Evolutionary conservation across 2,329 filamentous ascomycete species (phyloP), one percentile per base, ranked within the genome.

Genomic region (Xylaria multiplex): DNA sequence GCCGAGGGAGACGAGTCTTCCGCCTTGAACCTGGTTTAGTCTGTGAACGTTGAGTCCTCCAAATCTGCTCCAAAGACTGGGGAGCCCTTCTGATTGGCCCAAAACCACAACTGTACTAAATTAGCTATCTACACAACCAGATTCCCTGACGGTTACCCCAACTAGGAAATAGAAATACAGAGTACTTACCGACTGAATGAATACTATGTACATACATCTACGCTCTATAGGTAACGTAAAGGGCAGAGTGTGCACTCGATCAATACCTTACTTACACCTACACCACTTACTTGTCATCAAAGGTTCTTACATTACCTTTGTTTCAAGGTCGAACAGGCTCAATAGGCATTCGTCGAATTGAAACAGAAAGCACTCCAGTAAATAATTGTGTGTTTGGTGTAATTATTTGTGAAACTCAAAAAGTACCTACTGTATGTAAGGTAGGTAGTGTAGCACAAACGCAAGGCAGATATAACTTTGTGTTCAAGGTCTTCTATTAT

Each of bases 1-100:
- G 50, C 60, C 56, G 60, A 58, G 55, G 27, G 43, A 58, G 42
- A 48, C 43, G 42, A 59, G 59, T 48, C 57, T 59, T 48, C 55
- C 59, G 35, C 43, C 50, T 57, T 66, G 40, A 63, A 67, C 61
- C 64, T 59, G 64, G 64, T 63, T 66, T 43, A 59, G 59, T 62
- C 40, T 49, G 45, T 37, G 57, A 35, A 19, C 45, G 27, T 57
- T 53, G 52, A 16, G 46, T 62, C 30, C 45, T 59, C 43, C 32
- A 58, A 53, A 59, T n/a, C 46, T 62, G 19, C 45, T 59, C 43
- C 32, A 58, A 53, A 59, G 14, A 52, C 55, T 9, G 43, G 30
- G 22, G 49, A 32, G 16, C 27, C 13, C 27, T 11, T 52, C 16
- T 64, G 59, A 66, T 66, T 66, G 64, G 64, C 6, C 32, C n/a